phyloP scores from a whole-genome alignment of 2,329 filamentous ascomycete genomes.

The Leptographium wingfieldii region DNA sequence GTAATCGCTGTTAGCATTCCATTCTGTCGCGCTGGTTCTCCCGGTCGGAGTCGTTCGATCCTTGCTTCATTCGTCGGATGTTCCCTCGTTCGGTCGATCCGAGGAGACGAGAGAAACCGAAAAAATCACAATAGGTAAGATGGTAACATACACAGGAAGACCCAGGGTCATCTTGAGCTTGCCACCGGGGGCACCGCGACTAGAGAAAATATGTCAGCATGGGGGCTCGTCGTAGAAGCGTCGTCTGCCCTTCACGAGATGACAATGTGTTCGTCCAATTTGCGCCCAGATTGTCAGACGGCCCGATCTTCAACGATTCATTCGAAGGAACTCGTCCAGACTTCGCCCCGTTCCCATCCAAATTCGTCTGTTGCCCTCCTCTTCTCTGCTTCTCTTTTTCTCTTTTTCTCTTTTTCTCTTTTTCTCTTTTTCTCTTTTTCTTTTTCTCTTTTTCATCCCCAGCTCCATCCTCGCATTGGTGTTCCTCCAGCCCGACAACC shows the following conservation, averaged over 20 bases:
- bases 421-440: too few species aligned
- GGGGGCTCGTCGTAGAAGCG: background rate
- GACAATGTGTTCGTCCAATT: background rate
- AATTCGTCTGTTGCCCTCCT: background rate
- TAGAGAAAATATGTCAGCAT: constrained; percentile 17
- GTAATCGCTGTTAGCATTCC: background rate
- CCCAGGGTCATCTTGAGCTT: constrained; percentile 99
- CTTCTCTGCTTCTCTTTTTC: background rate
- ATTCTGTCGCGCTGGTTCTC: constrained; percentile 7
- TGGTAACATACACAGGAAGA: constrained; percentile 88
- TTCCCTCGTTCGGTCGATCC: background rate
- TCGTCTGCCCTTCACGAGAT: background rate
- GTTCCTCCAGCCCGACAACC: background rate
- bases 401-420: background rate
- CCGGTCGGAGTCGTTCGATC: too few species aligned
- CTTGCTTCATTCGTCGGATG: background rate
- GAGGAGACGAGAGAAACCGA: background rate
- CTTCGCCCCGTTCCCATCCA: background rate
- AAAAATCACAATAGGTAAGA: background rate
- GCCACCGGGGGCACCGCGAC: constrained; percentile 91
- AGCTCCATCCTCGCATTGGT: background rate
- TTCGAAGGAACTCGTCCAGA: background rate
- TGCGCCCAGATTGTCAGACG: background rate
- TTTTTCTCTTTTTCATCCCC: background rate
- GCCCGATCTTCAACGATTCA: background rate